A percentile compares a stretch with the other conserved stretches of the same genome.
These are phyloP conservation scores for Claviceps citrina DNA, from an alignment of 2,329 filamentous ascomycete genomes.

Conservation along the genomic window DNA sequence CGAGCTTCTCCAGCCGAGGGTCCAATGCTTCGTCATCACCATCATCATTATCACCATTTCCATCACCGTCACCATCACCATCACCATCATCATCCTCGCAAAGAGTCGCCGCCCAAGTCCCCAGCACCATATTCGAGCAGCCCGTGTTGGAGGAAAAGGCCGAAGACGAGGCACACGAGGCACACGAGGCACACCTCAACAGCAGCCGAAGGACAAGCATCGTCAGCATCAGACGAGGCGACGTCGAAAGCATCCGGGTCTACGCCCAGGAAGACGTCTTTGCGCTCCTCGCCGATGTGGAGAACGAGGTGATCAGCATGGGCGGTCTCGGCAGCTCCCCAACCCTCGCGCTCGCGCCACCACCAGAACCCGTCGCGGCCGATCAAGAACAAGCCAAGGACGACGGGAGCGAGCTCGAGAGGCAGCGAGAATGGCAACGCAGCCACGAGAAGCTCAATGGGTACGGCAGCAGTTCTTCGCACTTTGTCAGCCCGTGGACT, in stretches of 20 bases:
- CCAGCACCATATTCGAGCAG: constrained; percentile 40
- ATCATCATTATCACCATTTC: constrained; percentile 35
- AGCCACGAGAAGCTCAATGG: constrained; percentile 37
- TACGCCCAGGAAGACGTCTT: constrained; percentile 55
- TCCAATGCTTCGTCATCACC: constrained; percentile 30
- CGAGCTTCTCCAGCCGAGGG: constrained; percentile 15
- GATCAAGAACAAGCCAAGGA: neutral
- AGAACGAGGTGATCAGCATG: constrained; percentile 29
- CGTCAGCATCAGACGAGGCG: constrained; percentile 19
- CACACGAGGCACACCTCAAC: too few relatives aligned
- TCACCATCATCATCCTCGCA: constrained; percentile 38
- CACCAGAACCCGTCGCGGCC: neutral
- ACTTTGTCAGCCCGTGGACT: constrained; percentile 10
- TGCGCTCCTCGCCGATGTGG: constrained; percentile 50
- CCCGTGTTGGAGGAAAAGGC: constrained; percentile 29
- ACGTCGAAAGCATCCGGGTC: constrained; percentile 50
- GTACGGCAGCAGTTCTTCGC: constrained; percentile 4
- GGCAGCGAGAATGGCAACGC: constrained; percentile 33
- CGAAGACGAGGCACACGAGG: constrained; percentile 6
- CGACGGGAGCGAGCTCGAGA: constrained; percentile 10
- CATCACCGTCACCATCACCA: constrained; percentile 34
- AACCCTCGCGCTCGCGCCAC: too few relatives aligned
- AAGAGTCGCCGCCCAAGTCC: constrained; percentile 36
- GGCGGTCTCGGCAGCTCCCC: constrained; percentile 11
- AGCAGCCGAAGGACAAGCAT: constrained; percentile 13